These are phyloP conservation scores for Pleomassaria siparia DNA, from an alignment of 2,329 filamentous ascomycete species.

Conservation along the genomic window DNA sequence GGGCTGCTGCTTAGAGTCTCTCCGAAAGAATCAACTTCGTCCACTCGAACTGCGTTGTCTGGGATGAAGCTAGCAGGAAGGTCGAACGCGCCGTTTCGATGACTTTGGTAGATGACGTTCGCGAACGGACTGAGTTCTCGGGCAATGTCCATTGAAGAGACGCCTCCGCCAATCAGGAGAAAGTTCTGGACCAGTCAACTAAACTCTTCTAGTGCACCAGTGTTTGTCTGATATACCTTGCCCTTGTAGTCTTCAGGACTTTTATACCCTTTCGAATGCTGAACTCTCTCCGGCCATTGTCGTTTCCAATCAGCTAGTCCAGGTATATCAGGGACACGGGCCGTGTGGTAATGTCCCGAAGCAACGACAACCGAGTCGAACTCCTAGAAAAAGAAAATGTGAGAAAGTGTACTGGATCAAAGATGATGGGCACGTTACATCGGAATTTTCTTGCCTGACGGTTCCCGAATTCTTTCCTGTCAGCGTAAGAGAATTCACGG, in stretches of 20 bases:
- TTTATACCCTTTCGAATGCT: slow-evolving; percentile 57
- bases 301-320: slow-evolving; percentile 52
- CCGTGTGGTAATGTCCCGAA: slow-evolving; percentile 57
- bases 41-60: slow-evolving; percentile 54
- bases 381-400: slow-evolving; percentile 13
- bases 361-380: slow-evolving; percentile 58
- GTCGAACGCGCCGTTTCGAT: slow-evolving; percentile 63
- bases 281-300: slow-evolving; percentile 48
- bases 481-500: slow-evolving; percentile 53
- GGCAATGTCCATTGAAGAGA: slow-evolving; percentile 58
- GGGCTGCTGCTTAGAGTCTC: background rate
- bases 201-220: background rate
- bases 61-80: slow-evolving; percentile 58
- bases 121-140: slow-evolving; percentile 52
- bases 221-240: slow-evolving; percentile 49
- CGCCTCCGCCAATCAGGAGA: slow-evolving; percentile 58
- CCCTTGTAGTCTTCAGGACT: slow-evolving; percentile 51
- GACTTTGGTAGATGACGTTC: slow-evolving; percentile 55
- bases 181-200: slow-evolving; percentile 46
- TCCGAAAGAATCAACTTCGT: slow-evolving; percentile 54
- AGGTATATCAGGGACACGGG: slow-evolving; percentile 52
- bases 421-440: background rate
- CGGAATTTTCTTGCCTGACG: slow-evolving; percentile 12
- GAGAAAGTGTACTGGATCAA: background rate
- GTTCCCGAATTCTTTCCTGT: slow-evolving; percentile 13